Percentiles rank a stretch among this genome's conserved stretches.
These are phyloP conservation scores for Microstegium vimineum DNA, from an alignment of 176 grass and related monocot species.

Conservation along the genomic window DNA sequence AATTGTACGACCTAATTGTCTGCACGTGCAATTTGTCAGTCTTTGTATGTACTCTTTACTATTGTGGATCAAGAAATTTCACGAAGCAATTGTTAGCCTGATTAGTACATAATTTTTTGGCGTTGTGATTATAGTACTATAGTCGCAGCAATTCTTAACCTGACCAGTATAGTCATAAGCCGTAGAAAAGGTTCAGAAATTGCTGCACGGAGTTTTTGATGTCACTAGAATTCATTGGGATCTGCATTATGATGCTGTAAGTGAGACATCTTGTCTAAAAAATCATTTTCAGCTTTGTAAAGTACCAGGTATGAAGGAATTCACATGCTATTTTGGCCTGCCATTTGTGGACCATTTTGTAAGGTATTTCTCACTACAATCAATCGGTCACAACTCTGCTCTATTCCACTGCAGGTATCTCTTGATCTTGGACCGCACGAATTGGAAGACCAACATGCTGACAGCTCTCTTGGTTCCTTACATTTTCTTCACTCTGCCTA, in stretches of 20 bases:
- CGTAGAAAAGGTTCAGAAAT: no score
- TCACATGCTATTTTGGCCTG: neutral
- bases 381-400: neutral
- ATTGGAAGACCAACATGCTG: slow-evolving; percentile 97
- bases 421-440: slow-evolving; percentile 84
- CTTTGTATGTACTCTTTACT: neutral
- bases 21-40: neutral
- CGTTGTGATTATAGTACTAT: no score
- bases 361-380: neutral
- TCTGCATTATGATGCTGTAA: neutral
- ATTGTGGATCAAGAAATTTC: neutral
- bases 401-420: slow-evolving; percentile 61
- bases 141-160: no score
- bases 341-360: neutral
- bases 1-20: neutral
- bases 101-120: no score
- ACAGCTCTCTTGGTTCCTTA: slow-evolving; percentile 86
- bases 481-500: slow-evolving; percentile 81
- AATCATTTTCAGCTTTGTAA: neutral
- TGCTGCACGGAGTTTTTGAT: neutral
- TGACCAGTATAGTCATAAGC: neutral
- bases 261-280: neutral
- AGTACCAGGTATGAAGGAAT: neutral
- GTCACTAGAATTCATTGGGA: neutral
- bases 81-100: neutral